Evolutionary conservation across 257 asterid species (phyloP).

Genomic region (Misopates orontium): DNA sequence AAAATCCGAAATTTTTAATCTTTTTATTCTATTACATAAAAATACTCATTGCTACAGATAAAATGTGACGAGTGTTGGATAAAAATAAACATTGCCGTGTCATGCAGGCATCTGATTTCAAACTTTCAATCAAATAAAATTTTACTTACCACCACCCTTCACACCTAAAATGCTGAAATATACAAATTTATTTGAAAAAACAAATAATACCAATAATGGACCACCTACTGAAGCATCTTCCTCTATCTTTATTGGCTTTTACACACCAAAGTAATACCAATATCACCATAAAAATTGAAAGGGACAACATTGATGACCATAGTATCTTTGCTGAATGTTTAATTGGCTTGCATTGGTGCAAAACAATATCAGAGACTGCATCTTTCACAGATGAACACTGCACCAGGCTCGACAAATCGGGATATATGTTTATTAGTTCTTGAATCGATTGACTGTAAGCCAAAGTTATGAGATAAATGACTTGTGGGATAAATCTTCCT

Average conservation of each 20-base stretch:
- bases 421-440: conserved; percentile 42
- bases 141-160: too few relatives aligned
- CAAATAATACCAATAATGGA: conserved; percentile 23
- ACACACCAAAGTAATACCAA: conserved; percentile 40
- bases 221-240: conserved; percentile 33
- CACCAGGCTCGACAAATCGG: conserved; percentile 45
- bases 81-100: too few relatives aligned
- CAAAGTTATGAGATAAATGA: conserved; percentile 31
- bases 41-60: too few relatives aligned
- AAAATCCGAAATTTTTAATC: too few relatives aligned
- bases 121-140: too few relatives aligned
- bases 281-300: conserved; percentile 46
- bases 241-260: conserved; percentile 43
- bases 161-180: background rate
- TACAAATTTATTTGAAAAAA: background rate
- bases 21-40: too few relatives aligned
- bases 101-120: too few relatives aligned
- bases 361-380: conserved; percentile 41
- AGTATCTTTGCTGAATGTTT: conserved; percentile 27
- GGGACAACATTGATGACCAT: conserved; percentile 48
- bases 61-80: too few relatives aligned
- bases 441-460: conserved; percentile 49
- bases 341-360: conserved; percentile 49
- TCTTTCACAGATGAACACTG: conserved; percentile 39
- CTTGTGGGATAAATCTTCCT: conserved; percentile 48